Conservation (phyloP, 495 filamentous ascomycete species). For the Aspergillus cavernicola region DNA sequence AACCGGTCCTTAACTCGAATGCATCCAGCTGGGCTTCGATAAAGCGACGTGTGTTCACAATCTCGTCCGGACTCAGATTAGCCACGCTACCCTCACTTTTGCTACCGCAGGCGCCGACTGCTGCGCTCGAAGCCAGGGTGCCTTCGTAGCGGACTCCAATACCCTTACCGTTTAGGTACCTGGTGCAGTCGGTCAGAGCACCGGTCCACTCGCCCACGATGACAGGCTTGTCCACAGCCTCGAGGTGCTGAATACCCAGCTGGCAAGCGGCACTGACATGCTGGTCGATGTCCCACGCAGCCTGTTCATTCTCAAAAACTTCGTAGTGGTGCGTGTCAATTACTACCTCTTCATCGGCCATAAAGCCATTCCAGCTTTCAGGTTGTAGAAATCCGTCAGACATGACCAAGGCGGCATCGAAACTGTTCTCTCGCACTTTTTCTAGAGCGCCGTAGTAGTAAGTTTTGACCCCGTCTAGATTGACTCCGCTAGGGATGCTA, state of each 20-base stretch:
- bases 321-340: slow-evolving; percentile 69
- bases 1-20: slow-evolving; percentile 64
- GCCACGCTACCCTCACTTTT: slow-evolving; percentile 56
- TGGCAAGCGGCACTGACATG: slow-evolving; percentile 53
- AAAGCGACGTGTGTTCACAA: slow-evolving; percentile 55
- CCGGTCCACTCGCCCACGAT: slow-evolving; percentile 69
- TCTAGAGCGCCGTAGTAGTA: slow-evolving; percentile 65
- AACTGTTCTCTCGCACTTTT: slow-evolving; percentile 46
- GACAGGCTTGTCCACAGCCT: slow-evolving; percentile 62
- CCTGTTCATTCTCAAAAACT: slow-evolving; percentile 59
- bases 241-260: slow-evolving; percentile 43
- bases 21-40: slow-evolving; percentile 74
- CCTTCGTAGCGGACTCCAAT: slow-evolving; percentile 70
- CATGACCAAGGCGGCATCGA: slow-evolving; percentile 56
- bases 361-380: slow-evolving; percentile 69
- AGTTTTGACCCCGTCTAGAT: slow-evolving; percentile 48
- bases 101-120: slow-evolving; percentile 55
- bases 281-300: slow-evolving; percentile 42
- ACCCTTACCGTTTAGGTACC: slow-evolving; percentile 66
- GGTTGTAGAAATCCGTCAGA: slow-evolving; percentile 66
- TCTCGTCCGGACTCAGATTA: slow-evolving; percentile 47
- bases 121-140: slow-evolving; percentile 41
- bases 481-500: slow-evolving; percentile 49
- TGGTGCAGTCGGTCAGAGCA: slow-evolving; percentile 71
- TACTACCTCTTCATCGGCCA: slow-evolving; percentile 59